Evolutionary conservation across 2,329 filamentous ascomycete genomes (phyloP), one percentile per base, ranked within the genome.

Genomic region (Arthrobotrys pseudoclavata): DNA sequence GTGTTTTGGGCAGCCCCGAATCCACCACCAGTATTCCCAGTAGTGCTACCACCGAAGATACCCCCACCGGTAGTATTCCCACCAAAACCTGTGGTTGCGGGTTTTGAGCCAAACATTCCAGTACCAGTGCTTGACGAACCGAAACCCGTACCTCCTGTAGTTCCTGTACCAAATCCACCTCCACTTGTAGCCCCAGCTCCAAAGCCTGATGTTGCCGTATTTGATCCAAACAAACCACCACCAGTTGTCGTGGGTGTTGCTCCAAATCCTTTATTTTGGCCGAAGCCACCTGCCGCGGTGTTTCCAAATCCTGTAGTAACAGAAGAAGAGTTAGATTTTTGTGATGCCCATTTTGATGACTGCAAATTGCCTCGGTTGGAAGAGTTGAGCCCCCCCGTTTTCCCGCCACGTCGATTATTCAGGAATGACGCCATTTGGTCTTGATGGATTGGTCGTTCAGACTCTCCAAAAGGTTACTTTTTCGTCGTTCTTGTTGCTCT

Each of bases 221-320:
- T 69, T 26, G 85, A 84, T 61, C 87, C 88, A 80, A 91, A 91
- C 79, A 91, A 83, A 29, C 87, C 85, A 48, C 85, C 85, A n/a
- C 22, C 84, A 29, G 85, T 83, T 26, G 81, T 80, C 47, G 82
- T 81, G 63, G 83, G 82, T 3, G 81, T 83, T 15, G 85, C 84
- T 7, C 81, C 57, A 79, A 79, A 64, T 61, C 75, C 42, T 74
- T 79, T 61, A 67, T 80, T 77, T 71, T 81, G 66, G 18, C 71
- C 77, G 52, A 76, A 78, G 18, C 75, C 79, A 18, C 79, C 76
- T 50, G 79, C 70, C 13, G 79, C 70, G 22, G 79, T 71, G 37
- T 68, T 71, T 42, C 80, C 80, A 74, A 82, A 82, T 70, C 76
- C 81, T 76, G 76, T 77, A 67, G 47, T 53, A 42, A 12, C 76